phyloP scores from a whole-genome alignment of 768 basidiomycete genomes.

The Coprinopsis cinerea region DNA sequence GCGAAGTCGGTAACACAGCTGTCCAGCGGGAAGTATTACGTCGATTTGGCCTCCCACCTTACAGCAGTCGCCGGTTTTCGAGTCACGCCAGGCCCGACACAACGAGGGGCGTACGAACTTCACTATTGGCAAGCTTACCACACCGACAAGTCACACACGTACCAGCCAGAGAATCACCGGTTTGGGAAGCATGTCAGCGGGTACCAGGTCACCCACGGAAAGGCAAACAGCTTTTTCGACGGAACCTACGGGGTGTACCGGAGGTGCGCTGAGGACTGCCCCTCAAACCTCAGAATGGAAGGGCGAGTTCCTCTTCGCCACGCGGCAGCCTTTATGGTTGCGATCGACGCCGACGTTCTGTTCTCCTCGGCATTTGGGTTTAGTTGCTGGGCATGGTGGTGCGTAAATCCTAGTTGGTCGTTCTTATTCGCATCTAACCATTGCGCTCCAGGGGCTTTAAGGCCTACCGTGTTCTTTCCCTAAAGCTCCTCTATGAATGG shows the following conservation, averaged over 20 bases:
- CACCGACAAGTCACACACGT: slow-evolving; percentile 16
- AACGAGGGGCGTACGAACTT: slow-evolving; percentile 5
- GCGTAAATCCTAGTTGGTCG: not conserved
- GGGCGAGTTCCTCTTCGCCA: slow-evolving; percentile 2
- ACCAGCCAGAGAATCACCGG: slow-evolving; percentile 5
- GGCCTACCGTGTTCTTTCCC: not conserved
- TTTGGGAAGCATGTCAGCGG: slow-evolving; percentile 9
- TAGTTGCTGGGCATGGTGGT: slow-evolving; percentile 5
- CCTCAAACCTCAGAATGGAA: slow-evolving; percentile 4
- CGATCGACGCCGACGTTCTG: not conserved
- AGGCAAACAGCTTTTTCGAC: not conserved
- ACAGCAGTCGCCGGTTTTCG: slow-evolving; percentile 12
- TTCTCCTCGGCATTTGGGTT: not conserved
- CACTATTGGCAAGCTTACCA: slow-evolving; percentile 14
- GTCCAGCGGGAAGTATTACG: slow-evolving; percentile 9
- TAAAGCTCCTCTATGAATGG: slow-evolving; percentile 1
- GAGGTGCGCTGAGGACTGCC: not conserved
- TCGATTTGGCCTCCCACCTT: slow-evolving; percentile 14
- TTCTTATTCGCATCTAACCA: not conserved
- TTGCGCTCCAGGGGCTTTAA: not conserved
- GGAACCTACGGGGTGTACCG: slow-evolving; percentile 2
- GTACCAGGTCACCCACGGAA: not conserved
- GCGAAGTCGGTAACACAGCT: slow-evolving; percentile 4
- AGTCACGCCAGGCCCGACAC: slow-evolving; percentile 7
- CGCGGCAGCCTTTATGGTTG: not conserved